phyloP scores from a whole-genome alignment of 495 filamentous ascomycete genomes.

The Penicillium nucicola region DNA sequence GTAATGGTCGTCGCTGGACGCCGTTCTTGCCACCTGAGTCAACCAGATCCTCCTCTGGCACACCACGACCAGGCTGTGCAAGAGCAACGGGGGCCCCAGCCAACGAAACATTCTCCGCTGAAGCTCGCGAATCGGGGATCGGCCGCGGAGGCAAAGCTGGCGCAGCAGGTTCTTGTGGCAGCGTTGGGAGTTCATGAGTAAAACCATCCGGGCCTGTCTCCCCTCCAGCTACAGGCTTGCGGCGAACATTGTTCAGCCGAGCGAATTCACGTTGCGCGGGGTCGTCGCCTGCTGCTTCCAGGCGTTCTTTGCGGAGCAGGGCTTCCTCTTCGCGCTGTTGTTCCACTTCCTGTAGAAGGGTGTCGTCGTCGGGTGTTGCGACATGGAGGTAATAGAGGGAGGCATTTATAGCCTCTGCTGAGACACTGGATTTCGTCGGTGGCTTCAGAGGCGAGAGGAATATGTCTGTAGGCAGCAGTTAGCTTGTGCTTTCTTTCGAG shows the following conservation, averaged over 20 bases:
- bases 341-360: conserved; percentile 45
- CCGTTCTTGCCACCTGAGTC: background rate
- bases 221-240: conserved; percentile 37
- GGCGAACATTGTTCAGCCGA: conserved; percentile 39
- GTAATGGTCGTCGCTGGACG: conserved; percentile 24
- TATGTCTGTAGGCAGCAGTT: conserved; percentile 58
- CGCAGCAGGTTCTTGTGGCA: conserved; percentile 11
- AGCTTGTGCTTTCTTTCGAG: conserved; percentile 15
- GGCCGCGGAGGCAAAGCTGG: conserved; percentile 18
- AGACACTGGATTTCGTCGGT: conserved; percentile 74
- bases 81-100: conserved; percentile 13
- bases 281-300: conserved; percentile 24
- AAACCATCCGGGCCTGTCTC: background rate
- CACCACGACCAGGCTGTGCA: background rate
- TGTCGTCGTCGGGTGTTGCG: conserved; percentile 58
- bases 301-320: conserved; percentile 41
- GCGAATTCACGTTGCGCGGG: conserved; percentile 28
- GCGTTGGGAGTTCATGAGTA: background rate
- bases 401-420: conserved; percentile 78
- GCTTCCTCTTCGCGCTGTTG: conserved; percentile 41
- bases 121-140: conserved; percentile 13
- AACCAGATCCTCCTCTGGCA: background rate
- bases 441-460: conserved; percentile 93
- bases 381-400: conserved; percentile 91
- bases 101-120: conserved; percentile 24